Conservation (phyloP, 345 rosid genomes). For the Syzygium aqueum region DNA sequence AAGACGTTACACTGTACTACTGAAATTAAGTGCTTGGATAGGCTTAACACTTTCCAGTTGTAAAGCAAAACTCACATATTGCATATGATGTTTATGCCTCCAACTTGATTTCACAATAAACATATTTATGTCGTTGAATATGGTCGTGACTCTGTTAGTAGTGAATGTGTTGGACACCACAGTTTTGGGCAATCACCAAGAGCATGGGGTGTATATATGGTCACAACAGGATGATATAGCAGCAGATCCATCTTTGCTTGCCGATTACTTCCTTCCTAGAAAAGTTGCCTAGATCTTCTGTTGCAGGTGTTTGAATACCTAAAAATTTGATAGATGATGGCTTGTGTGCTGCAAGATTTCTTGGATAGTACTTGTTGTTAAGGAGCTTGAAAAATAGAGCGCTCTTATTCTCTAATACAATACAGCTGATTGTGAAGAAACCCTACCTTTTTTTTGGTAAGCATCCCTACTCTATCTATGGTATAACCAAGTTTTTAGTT, state of each 20-base stretch:
- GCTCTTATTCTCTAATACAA: neutral
- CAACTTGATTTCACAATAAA: conserved; percentile 82
- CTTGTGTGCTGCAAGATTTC: neutral
- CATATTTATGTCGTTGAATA: conserved; percentile 70
- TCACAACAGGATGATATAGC: conserved; percentile 55
- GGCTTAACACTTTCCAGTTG: neutral
- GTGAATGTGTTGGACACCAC: conserved; percentile 78
- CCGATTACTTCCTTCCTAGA: conserved; percentile 63
- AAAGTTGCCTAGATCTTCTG: conserved; percentile 31
- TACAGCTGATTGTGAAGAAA: neutral
- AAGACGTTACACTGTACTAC: neutral
- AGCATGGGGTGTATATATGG: conserved; percentile 79
- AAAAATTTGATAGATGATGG: neutral
- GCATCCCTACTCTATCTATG: no score
- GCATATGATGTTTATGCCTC: neutral
- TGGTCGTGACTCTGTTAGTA: conserved; percentile 76
- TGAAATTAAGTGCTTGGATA: neutral
- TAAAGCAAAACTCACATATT: neutral
- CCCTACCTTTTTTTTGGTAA: neutral
- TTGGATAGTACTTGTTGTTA: neutral
- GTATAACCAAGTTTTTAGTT: no score
- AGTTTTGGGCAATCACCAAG: conserved; percentile 74
- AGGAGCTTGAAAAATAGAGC: neutral
- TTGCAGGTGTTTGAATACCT: conserved; percentile 29
- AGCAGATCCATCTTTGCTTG: conserved; percentile 46